Base-by-base conservation (phyloP, 228 moss, liverwort and hornwort genomes). In the Sphagnum magellanicum region DNA sequence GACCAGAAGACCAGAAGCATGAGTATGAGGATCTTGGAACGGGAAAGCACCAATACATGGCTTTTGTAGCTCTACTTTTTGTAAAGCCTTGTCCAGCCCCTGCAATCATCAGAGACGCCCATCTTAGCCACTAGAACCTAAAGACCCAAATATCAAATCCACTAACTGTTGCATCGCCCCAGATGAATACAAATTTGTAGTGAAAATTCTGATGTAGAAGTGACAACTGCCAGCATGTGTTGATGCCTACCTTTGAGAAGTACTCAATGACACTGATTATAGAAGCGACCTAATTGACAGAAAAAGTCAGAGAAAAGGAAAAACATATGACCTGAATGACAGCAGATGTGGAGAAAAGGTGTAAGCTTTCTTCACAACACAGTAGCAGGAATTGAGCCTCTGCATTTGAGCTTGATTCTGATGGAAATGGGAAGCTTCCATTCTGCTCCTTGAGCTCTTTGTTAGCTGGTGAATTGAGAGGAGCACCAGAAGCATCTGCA, bases 41-140 rank as follows among this genome's bases (percentile, higher is more conserved):
- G 80, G 79, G 63, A 88, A 83, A 55, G 89, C 80, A 92, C 96
- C 90, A 79, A 85, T 83, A 74, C 92, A 92, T 46, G 77, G 63
- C 63, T 80, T 89, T 74, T 91, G 87, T 67, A 89, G 77, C 52
- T 82, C 86, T 64, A 77, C 83, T 80, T 89, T 84, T 69, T 72
- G 84, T 49, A 86, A 60, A 61, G 80, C 51, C 63, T 76, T 74
- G 70, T 79, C 79, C 68, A 82, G 68, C 64, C 76, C 77, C 92
- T 96, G 84, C 63, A 68, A 64, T 65, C 32, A 32, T 3, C 32
- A 32, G 32, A 32, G 32, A 32, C 32, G 3, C 32, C 32, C 32
- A 32, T 32, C 32, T 32, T 32, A 32, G 32, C 32, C 32, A 32
- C 32, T 32, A 32, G 32, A 32, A 32, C 32, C 1, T 32, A 32